phyloP scores from a whole-genome alignment of 78 protist genomes.

The Protostelium mycophagum region DNA sequence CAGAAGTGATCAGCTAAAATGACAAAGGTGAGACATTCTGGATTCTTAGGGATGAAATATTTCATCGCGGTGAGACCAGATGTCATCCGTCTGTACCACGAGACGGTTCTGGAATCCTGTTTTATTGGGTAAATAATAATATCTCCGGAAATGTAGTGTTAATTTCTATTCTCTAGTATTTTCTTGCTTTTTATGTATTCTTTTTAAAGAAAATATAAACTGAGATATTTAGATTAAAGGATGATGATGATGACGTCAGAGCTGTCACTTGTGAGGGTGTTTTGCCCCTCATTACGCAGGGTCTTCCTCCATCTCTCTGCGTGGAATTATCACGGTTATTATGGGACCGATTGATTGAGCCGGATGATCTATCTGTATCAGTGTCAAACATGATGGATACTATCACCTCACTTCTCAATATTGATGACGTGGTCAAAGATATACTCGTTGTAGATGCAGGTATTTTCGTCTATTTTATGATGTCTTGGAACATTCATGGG shows the following conservation, averaged over 20 bases:
- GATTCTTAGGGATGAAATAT: conserved; percentile 57
- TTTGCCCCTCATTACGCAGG: conserved; percentile 25
- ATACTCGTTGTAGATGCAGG: not conserved
- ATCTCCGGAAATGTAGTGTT: too few relatives aligned
- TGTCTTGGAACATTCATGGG: conserved; percentile 3
- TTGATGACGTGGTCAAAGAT: conserved; percentile 15
- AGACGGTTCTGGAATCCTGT: conserved; percentile 7
- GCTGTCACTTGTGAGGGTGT: conserved; percentile 50
- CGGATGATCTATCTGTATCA: conserved; percentile 57
- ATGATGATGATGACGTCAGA: conserved; percentile 60
- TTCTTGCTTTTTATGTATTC: not conserved
- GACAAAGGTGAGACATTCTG: conserved; percentile 45
- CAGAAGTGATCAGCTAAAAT: not conserved
- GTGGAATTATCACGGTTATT: conserved; percentile 26
- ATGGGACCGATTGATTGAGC: conserved; percentile 54
- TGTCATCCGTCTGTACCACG: conserved; percentile 13
- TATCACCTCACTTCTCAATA: conserved; percentile 22
- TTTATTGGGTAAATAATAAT: not conserved
- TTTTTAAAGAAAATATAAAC: too few relatives aligned
- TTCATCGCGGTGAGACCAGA: conserved; percentile 58
- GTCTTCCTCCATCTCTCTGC: conserved; percentile 1
- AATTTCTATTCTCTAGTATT: not conserved
- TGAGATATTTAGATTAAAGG: conserved; percentile 41
- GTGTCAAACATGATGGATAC: conserved; percentile 33
- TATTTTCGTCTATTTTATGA: not conserved